These are phyloP conservation scores for Exophiala sp. DNA, from an alignment of 2,329 filamentous ascomycete genomes.

Conservation along the genomic window DNA sequence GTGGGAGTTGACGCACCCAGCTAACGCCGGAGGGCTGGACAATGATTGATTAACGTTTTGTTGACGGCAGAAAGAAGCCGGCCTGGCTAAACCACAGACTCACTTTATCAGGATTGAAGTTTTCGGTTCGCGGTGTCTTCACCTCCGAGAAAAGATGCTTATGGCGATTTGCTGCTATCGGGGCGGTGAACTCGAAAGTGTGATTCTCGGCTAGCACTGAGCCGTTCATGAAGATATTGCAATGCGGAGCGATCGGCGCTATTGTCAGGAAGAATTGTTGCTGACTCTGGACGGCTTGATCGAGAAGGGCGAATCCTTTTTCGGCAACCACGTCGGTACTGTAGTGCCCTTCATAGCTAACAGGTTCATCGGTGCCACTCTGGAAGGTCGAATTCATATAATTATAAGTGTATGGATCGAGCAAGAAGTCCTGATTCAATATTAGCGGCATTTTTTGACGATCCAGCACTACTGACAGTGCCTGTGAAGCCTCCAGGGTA, in stretches of 20 bases:
- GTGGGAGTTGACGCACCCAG: slow-evolving; percentile 44
- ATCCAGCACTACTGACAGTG: slow-evolving; percentile 29
- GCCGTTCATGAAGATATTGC: slow-evolving; percentile 40
- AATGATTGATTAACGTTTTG: not conserved
- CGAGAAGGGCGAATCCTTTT: slow-evolving; percentile 58
- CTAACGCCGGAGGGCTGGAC: slow-evolving; percentile 41
- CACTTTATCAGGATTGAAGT: slow-evolving; percentile 64
- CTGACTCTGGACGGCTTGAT: slow-evolving; percentile 54
- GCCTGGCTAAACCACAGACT: not conserved
- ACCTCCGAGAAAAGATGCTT: slow-evolving; percentile 58
- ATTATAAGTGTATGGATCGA: slow-evolving; percentile 56
- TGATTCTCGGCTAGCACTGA: too few relatives aligned
- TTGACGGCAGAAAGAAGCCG: too few relatives aligned
- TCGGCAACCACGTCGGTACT: slow-evolving; percentile 58
- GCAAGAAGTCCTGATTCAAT: slow-evolving; percentile 30
- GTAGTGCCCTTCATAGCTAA: slow-evolving; percentile 54
- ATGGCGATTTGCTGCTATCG: slow-evolving; percentile 58
- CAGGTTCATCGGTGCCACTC: slow-evolving; percentile 53
- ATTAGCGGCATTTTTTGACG: slow-evolving; percentile 29
- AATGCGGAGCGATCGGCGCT: slow-evolving; percentile 65
- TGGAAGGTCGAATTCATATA: slow-evolving; percentile 65
- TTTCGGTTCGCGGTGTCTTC: slow-evolving; percentile 58
- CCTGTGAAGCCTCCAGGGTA: slow-evolving; percentile 34
- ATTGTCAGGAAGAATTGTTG: slow-evolving; percentile 65
- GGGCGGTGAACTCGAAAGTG: slow-evolving; percentile 25